Conservation (phyloP, 148 eudicot genomes). For the Amaranthus palmeri region DNA sequence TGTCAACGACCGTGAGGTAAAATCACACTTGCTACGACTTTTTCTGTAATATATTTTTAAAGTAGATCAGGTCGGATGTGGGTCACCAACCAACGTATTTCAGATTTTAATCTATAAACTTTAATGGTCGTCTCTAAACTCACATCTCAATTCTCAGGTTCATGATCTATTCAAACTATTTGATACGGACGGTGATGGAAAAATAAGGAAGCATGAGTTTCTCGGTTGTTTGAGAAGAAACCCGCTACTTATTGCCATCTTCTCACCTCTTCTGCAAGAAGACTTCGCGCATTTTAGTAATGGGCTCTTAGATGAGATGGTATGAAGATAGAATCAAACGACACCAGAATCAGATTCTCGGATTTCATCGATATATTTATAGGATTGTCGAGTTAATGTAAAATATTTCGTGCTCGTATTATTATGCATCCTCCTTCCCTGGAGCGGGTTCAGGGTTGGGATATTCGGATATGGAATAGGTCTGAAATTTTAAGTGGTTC, state of each 20-base stretch:
- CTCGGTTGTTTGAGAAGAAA: slow-evolving; percentile 21
- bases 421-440: not conserved
- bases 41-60: not conserved
- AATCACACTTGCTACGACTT: not conserved
- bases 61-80: too few relatives aligned
- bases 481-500: slow-evolving; percentile 21
- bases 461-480: slow-evolving; percentile 3
- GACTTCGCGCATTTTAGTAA: slow-evolving; percentile 21
- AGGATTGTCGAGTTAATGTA: not conserved
- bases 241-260: slow-evolving; percentile 30
- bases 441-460: slow-evolving; percentile 6
- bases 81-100: too few relatives aligned
- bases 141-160: slow-evolving; percentile 13
- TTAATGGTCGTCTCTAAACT: too few relatives aligned
- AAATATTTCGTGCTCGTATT: slow-evolving; percentile 4
- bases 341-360: too few relatives aligned
- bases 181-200: slow-evolving; percentile 29
- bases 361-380: not conserved
- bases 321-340: not conserved
- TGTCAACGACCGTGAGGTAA: slow-evolving; percentile 22
- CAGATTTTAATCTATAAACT: too few relatives aligned
- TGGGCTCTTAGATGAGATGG: slow-evolving; percentile 23
- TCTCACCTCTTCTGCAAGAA: slow-evolving; percentile 22
- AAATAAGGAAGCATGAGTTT: slow-evolving; percentile 26
- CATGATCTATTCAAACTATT: slow-evolving; percentile 22